A percentile compares a stretch with the other conserved stretches of the same genome.
Conservation (phyloP, 2,329 filamentous ascomycete genomes). For the Tolypocladium pustulatum region DNA sequence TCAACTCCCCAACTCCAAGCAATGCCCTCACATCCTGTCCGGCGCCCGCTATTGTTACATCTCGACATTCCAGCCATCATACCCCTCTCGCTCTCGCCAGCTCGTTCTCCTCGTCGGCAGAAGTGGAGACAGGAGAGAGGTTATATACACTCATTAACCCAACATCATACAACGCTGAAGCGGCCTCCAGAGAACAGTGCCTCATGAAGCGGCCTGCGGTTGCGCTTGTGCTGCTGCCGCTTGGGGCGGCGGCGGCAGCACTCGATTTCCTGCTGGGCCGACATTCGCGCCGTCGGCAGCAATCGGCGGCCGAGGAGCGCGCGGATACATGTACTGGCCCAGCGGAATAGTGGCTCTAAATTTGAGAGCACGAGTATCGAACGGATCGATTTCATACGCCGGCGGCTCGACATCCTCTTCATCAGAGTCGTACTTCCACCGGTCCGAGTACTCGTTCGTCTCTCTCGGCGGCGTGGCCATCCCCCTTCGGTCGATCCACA, state of each 20-base stretch:
- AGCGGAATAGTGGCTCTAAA: conserved; percentile 50
- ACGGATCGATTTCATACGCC: conserved; percentile 66
- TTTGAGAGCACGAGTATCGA: conserved; percentile 46
- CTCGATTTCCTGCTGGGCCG: conserved; percentile 12
- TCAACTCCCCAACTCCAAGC: conserved; percentile 26
- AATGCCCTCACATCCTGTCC: conserved; percentile 16
- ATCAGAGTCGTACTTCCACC: conserved; percentile 82
- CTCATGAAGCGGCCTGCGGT: conserved; percentile 16
- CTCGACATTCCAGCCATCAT: conserved; percentile 2
- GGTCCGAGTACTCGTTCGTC: conserved; percentile 42
- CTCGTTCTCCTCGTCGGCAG: conserved; percentile 1
- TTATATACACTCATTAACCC: conserved; percentile 7
- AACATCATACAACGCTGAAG: conserved; percentile 10
- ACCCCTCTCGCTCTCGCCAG: neutral
- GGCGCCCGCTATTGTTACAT: conserved; percentile 5
- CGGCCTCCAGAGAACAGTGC: neutral
- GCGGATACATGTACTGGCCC: conserved; percentile 29
- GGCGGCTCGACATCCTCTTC: conserved; percentile 74
- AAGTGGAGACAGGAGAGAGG: conserved; percentile 4
- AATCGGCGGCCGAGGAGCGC: conserved; percentile 22
- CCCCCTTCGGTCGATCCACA: conserved; percentile 80
- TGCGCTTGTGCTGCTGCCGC: conserved; percentile 8
- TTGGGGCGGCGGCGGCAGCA: conserved; percentile 12
- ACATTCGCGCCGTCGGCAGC: conserved; percentile 16
- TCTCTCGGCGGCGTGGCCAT: conserved; percentile 40